Conservation (phyloP, 345 rosid species). For the Hypericum androsaemum region DNA sequence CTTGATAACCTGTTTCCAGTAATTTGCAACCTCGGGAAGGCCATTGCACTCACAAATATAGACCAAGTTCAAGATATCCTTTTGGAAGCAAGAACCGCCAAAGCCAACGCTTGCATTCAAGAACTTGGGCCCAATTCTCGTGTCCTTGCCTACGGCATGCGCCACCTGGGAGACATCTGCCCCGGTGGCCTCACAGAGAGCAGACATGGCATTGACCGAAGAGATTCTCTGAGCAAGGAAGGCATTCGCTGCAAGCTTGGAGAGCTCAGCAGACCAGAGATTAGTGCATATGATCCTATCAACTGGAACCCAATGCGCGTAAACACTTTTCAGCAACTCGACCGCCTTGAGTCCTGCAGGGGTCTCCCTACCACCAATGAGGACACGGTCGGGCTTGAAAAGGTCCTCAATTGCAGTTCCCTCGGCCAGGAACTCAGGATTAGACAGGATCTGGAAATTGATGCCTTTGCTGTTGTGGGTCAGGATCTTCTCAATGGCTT, state of each 20-base stretch:
- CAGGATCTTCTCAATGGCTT: slow-evolving; percentile 24
- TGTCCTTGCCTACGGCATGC: slow-evolving; percentile 22
- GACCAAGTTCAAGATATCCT: slow-evolving; percentile 22
- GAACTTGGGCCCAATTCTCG: slow-evolving; percentile 23
- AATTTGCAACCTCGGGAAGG: slow-evolving; percentile 19
- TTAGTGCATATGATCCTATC: slow-evolving; percentile 23
- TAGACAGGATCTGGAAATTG: slow-evolving; percentile 23
- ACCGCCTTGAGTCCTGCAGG: slow-evolving; percentile 19
- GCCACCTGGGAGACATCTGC: slow-evolving; percentile 23
- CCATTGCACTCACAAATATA: slow-evolving; percentile 25
- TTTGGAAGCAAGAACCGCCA: slow-evolving; percentile 24
- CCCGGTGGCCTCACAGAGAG: slow-evolving; percentile 21
- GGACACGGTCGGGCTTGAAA: slow-evolving; percentile 21
- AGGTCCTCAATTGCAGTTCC: slow-evolving; percentile 27
- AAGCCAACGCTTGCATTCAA: slow-evolving; percentile 25
- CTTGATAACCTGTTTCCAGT: slow-evolving; percentile 26
- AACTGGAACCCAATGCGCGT: slow-evolving; percentile 26
- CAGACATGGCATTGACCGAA: slow-evolving; percentile 20
- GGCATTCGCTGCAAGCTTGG: slow-evolving; percentile 25
- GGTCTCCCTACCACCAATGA: slow-evolving; percentile 24
- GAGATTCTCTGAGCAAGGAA: slow-evolving; percentile 22
- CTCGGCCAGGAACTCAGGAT: slow-evolving; percentile 26
- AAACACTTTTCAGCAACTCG: slow-evolving; percentile 17
- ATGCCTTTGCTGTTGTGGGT: slow-evolving; percentile 22
- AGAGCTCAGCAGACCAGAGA: slow-evolving; percentile 26